Conservation (phyloP, 1,284 basidiomycete genomes). For the Melampsora larici-populina region DNA sequence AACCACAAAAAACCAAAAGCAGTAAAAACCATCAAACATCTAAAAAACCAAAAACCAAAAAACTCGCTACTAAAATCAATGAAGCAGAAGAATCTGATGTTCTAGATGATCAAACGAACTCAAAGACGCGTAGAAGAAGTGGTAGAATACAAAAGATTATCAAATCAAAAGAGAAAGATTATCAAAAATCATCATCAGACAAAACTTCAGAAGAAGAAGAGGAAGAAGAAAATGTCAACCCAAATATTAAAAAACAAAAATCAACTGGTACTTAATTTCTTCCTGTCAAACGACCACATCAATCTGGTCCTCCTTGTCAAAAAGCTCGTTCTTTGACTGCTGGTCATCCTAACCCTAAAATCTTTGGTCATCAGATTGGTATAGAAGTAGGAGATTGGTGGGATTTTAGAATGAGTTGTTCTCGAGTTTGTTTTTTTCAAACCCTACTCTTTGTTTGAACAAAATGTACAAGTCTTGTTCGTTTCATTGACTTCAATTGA, state of each 20-base stretch:
- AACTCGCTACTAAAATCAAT: background rate
- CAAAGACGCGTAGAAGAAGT: constrained; percentile 7
- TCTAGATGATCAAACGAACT: background rate
- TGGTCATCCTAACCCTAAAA: constrained; percentile 46
- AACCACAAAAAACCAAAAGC: background rate
- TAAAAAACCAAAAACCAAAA: background rate
- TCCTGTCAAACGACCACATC: constrained; percentile 11
- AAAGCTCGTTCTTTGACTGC: constrained; percentile 24
- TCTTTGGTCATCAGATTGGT: constrained; percentile 54
- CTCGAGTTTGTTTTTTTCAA: constrained; percentile 19
- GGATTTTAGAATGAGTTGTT: constrained; percentile 46
- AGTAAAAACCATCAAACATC: background rate
- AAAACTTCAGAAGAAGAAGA: constrained; percentile 6
- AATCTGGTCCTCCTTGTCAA: constrained; percentile 5
- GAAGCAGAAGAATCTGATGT: background rate
- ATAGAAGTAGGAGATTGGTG: constrained; percentile 47
- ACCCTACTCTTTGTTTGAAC: background rate
- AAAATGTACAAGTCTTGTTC: background rate
- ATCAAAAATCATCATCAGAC: background rate
- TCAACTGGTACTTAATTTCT: constrained; percentile 1
- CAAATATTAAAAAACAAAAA: constrained; percentile 7
- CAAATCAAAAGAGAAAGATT: background rate
- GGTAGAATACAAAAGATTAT: constrained; percentile 19
- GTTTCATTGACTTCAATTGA: constrained; percentile 3
- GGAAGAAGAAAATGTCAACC: constrained; percentile 13